A percentile compares a stretch with the other conserved stretches of the same genome.
Evolutionary conservation across 176 grass and related monocot species (phyloP).

Genomic region (Hyparrhenia diplandra): DNA sequence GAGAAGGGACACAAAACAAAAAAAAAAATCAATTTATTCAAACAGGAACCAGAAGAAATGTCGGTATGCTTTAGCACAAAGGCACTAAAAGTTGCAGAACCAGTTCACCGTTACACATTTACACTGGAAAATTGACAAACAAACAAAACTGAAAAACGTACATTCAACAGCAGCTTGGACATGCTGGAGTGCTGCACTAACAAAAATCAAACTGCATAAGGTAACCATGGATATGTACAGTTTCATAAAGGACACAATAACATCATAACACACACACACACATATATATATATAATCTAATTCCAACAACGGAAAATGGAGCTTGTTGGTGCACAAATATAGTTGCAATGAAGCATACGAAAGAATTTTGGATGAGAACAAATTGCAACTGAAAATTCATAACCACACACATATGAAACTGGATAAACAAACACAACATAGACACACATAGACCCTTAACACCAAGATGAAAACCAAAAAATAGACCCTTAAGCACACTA

Average conservation of each 20-base stretch:
- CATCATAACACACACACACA: not conserved
- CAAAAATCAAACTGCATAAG: not conserved
- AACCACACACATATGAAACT: not conserved
- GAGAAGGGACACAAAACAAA: not conserved
- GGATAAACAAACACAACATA: not conserved
- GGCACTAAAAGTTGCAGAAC: not conserved
- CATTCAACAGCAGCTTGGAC: not conserved
- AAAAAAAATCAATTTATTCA: not conserved
- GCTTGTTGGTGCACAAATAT: not conserved
- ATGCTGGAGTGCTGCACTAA: not conserved
- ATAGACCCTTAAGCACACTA: not conserved
- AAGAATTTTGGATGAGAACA: not conserved
- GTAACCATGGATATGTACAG: not conserved
- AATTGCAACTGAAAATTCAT: not conserved
- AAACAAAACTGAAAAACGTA: not conserved
- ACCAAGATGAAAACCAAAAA: conserved; percentile 7
- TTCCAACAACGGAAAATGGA: not conserved
- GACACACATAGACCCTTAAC: not conserved
- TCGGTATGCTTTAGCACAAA: not conserved
- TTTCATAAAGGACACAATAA: not conserved
- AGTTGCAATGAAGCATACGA: not conserved
- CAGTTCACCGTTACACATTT: not conserved
- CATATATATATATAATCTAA: not conserved
- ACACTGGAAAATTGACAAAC: not conserved
- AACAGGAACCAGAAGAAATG: not conserved